phyloP scores from a whole-genome alignment of 1,284 basidiomycete species.

The Hypsizygus ulmarius region DNA sequence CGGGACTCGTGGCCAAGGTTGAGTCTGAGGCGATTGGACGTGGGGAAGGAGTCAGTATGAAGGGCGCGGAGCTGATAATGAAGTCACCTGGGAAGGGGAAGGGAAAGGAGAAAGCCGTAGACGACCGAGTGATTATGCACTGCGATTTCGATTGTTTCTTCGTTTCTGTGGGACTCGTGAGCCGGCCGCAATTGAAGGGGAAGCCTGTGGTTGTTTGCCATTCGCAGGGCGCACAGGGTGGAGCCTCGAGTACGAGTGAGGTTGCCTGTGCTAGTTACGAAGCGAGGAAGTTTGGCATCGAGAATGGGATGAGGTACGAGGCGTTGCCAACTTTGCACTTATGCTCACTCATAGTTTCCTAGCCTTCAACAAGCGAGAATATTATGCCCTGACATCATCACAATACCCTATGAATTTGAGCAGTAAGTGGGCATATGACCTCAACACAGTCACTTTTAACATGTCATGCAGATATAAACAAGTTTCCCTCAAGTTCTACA shows the following conservation, averaged over 20 bases:
- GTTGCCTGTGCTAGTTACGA: slow-evolving; percentile 96
- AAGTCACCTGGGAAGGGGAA: slow-evolving; percentile 54
- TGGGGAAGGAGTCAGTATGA: slow-evolving; percentile 52
- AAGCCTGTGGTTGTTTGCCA: slow-evolving; percentile 95
- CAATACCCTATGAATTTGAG: slow-evolving; percentile 91
- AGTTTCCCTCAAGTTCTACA: slow-evolving; percentile 85
- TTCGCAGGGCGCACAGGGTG: slow-evolving; percentile 72
- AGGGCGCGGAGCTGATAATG: slow-evolving; percentile 49
- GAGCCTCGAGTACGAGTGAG: slow-evolving; percentile 82
- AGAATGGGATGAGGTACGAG: slow-evolving; percentile 88
- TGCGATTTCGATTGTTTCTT: slow-evolving; percentile 99
- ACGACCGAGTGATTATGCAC: slow-evolving; percentile 81
- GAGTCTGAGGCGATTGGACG: slow-evolving; percentile 25
- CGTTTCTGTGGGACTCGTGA: slow-evolving; percentile 83
- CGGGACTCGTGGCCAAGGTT: slow-evolving; percentile 26
- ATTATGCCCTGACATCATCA: slow-evolving; percentile 71
- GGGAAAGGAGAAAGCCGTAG: slow-evolving; percentile 42
- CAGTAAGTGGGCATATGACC: slow-evolving; percentile 39
- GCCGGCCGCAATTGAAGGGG: slow-evolving; percentile 75
- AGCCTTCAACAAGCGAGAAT: slow-evolving; percentile 84
- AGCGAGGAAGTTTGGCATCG: slow-evolving; percentile 83
- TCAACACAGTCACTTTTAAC: neutral
- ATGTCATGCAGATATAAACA: slow-evolving; percentile 67
- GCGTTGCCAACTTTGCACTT: neutral
- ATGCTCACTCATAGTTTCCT: neutral